Percentiles rank a stretch among this genome's conserved stretches.
phyloP scores from a whole-genome alignment of 192 early-diverging fungal species.

The Rhizoclosmatium globosum region DNA sequence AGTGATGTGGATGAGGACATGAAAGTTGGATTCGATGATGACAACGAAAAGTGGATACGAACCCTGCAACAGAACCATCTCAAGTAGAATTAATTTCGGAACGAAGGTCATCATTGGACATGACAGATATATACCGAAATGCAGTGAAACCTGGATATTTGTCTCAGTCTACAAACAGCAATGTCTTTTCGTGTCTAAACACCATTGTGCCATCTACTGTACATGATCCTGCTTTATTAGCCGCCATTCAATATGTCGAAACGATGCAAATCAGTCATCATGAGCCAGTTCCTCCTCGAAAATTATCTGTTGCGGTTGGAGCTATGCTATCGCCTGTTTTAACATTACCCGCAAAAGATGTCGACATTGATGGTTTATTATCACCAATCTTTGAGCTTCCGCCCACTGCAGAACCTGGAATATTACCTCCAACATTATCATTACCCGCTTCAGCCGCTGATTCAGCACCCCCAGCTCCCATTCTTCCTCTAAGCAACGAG shows the following conservation, averaged over 20 bases:
- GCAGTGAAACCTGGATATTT: conserved; percentile 11
- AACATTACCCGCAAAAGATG: conserved; percentile 15
- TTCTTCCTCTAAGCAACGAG: conserved; percentile 13
- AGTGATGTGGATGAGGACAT: neutral
- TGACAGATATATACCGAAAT: neutral
- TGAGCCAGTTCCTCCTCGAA: neutral
- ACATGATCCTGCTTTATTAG: conserved; percentile 16
- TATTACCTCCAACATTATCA: neutral
- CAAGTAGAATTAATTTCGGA: neutral
- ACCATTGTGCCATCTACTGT: neutral
- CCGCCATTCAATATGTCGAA: conserved; percentile 24
- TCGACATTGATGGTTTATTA: neutral
- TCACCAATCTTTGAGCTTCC: conserved; percentile 12
- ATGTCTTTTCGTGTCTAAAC: neutral
- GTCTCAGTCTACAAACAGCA: neutral
- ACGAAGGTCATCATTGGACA: neutral
- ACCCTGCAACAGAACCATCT: neutral
- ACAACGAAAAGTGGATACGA: neutral
- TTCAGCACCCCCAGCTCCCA: neutral
- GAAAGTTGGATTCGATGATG: conserved; percentile 5
- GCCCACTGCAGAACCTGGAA: neutral
- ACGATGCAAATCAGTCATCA: conserved; percentile 1
- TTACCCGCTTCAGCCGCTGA: neutral
- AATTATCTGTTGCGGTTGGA: neutral
- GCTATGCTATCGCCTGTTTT: conserved; percentile 27